phyloP scores from a whole-genome alignment of 78 protist genomes.

The Mastigamoeba balamuthi region DNA sequence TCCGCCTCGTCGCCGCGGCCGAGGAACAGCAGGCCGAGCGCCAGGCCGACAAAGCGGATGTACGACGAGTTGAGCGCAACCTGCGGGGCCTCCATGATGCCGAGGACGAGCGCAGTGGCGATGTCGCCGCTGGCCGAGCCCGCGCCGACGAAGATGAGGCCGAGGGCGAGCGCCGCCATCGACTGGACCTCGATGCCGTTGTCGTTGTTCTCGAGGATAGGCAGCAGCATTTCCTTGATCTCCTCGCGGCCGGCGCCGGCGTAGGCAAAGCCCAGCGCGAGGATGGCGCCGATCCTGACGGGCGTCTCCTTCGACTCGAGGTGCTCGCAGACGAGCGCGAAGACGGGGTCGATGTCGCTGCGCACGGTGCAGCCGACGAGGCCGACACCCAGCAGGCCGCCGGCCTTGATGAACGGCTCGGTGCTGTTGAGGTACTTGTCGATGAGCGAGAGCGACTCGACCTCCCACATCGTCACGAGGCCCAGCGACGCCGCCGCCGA shows the following conservation, averaged over 20 bases:
- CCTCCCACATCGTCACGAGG: conserved; percentile 88
- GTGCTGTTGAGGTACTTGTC: conserved; percentile 64
- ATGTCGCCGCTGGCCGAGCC: conserved; percentile 64
- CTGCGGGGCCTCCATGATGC: conserved; percentile 34
- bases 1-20: conserved; percentile 71
- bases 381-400: conserved; percentile 91
- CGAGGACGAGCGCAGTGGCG: conserved; percentile 31
- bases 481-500: conserved; percentile 95
- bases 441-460: conserved; percentile 67
- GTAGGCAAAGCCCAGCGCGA: conserved; percentile 68
- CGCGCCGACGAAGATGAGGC: conserved; percentile 84
- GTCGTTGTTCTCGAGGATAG: conserved; percentile 56
- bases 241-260: conserved; percentile 59
- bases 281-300: conserved; percentile 27
- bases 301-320: background rate
- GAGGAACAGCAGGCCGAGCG: conserved; percentile 69
- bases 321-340: conserved; percentile 61
- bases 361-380: conserved; percentile 59
- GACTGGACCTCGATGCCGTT: conserved; percentile 63
- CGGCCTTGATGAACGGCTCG: conserved; percentile 83
- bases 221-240: conserved; percentile 8
- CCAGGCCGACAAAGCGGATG: conserved; percentile 51
- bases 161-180: conserved; percentile 75
- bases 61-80: background rate
- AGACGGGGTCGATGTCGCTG: conserved; percentile 83